A percentile compares a stretch with the other conserved stretches of the same genome.
phyloP scores from a whole-genome alignment of 1,284 basidiomycete genomes.

The Apiotrichum domesticum region DNA sequence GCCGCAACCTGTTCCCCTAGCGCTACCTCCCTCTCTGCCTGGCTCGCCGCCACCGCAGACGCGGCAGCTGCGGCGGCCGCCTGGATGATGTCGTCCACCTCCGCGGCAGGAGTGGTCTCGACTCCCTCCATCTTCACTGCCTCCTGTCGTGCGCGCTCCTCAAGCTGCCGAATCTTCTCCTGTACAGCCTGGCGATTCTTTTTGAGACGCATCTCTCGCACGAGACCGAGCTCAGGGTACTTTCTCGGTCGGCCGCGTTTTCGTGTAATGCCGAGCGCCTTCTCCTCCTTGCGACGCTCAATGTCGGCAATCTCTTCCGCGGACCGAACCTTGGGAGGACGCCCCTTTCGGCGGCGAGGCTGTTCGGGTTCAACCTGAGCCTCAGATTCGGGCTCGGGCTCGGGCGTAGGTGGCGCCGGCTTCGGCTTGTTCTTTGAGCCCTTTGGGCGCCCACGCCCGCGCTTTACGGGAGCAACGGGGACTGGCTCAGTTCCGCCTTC shows the following conservation, averaged over 20 bases:
- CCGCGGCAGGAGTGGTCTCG: background rate
- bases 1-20: constrained; percentile 16
- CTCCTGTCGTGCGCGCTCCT: constrained; percentile 9
- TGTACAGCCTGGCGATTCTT: constrained; percentile 35
- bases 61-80: too few species aligned
- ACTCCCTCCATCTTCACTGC: background rate
- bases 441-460: constrained; percentile 38
- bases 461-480: constrained; percentile 10
- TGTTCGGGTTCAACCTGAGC: background rate
- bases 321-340: constrained; percentile 36
- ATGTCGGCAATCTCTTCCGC: constrained; percentile 32
- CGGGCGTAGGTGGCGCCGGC: constrained; percentile 8
- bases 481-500: background rate
- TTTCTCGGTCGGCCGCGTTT: constrained; percentile 38
- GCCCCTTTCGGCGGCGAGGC: constrained; percentile 20
- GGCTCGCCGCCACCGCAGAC: background rate
- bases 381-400: constrained; percentile 1
- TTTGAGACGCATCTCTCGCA: constrained; percentile 43
- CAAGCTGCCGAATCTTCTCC: constrained; percentile 24
- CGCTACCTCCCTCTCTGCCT: constrained; percentile 5
- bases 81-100: background rate
- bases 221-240: constrained; percentile 37
- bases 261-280: constrained; percentile 29
- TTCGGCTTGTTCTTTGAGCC: constrained; percentile 43
- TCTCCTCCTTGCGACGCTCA: constrained; percentile 27